Evolutionary conservation across 192 early-diverging fungal genomes (phyloP).

Genomic region (Pilaira anomala): DNA sequence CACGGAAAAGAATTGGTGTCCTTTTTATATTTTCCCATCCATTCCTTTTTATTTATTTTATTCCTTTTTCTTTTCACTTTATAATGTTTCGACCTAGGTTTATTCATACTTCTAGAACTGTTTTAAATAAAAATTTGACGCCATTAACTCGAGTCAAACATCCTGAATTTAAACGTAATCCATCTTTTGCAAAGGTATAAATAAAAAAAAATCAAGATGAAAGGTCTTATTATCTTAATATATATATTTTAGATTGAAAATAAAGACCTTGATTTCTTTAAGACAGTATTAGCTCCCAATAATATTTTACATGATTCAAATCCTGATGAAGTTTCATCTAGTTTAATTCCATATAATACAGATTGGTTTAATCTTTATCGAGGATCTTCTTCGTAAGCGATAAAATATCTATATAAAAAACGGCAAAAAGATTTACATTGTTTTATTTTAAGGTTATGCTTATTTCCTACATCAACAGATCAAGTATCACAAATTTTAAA

Average conservation of each 20-base stretch:
- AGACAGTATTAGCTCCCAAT: constrained; percentile 37
- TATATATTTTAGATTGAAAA: background rate
- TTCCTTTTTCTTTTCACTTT: too few relatives aligned
- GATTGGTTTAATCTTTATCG: constrained; percentile 95
- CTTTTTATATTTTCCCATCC: too few relatives aligned
- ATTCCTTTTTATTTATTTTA: too few relatives aligned
- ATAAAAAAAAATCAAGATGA: background rate
- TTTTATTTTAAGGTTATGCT: constrained; percentile 49
- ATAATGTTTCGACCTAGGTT: too few relatives aligned
- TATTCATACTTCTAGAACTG: too few relatives aligned
- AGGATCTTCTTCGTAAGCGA: constrained; percentile 56
- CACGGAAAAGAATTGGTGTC: too few relatives aligned
- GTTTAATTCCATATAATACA: constrained; percentile 59
- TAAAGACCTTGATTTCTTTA: constrained; percentile 55
- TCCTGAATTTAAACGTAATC: constrained; percentile 5
- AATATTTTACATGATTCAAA: constrained; percentile 38
- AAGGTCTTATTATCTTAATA: too few relatives aligned
- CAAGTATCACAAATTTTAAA: constrained; percentile 78
- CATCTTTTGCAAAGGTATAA: constrained; percentile 7
- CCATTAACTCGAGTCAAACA: constrained; percentile 8
- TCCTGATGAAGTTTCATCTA: constrained; percentile 34
- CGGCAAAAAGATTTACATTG: background rate
- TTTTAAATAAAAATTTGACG: background rate
- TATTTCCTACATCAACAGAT: constrained; percentile 77
- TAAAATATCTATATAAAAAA: background rate